Evolutionary conservation across 768 basidiomycete species (phyloP).

Genomic region (Russula foetens): DNA sequence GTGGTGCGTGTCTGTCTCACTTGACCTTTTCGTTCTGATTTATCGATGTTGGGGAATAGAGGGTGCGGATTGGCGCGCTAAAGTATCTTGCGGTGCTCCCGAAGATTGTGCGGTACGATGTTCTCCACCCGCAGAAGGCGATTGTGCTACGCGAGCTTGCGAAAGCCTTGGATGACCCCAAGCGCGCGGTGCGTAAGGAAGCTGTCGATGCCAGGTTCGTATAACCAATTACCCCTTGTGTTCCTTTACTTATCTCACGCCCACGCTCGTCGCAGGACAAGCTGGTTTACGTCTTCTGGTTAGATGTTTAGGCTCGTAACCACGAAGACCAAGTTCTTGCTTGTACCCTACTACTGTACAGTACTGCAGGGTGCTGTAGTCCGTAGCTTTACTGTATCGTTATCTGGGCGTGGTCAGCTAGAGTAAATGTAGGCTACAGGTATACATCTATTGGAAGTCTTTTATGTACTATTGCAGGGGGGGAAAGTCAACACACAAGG

Average conservation of each 20-base stretch:
- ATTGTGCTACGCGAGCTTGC: constrained; percentile 67
- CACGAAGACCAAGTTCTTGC: background rate
- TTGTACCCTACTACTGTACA: too few species aligned
- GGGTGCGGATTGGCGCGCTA: constrained; percentile 68
- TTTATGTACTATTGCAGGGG: constrained; percentile 5
- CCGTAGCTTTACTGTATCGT: background rate
- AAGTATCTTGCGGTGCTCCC: constrained; percentile 70
- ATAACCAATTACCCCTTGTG: background rate
- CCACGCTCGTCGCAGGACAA: background rate
- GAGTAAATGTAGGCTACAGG: constrained; percentile 14
- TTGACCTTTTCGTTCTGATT: background rate
- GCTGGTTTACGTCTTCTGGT: constrained; percentile 16
- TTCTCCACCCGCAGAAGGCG: constrained; percentile 73
- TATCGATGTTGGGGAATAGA: constrained; percentile 35
- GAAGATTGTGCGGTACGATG: constrained; percentile 66
- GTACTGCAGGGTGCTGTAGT: background rate
- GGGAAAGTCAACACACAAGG: background rate
- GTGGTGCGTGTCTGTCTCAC: constrained; percentile 33
- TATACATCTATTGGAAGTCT: constrained; percentile 14
- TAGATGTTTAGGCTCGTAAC: background rate
- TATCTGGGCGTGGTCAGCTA: background rate
- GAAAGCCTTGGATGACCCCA: constrained; percentile 82
- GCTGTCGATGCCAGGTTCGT: constrained; percentile 72
- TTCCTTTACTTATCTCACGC: background rate
- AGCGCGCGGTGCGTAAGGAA: constrained; percentile 71